Evolutionary conservation across 306 rosid species (phyloP), one percentile per base, ranked within the genome.

Genomic region (Pueraria montana): DNA sequence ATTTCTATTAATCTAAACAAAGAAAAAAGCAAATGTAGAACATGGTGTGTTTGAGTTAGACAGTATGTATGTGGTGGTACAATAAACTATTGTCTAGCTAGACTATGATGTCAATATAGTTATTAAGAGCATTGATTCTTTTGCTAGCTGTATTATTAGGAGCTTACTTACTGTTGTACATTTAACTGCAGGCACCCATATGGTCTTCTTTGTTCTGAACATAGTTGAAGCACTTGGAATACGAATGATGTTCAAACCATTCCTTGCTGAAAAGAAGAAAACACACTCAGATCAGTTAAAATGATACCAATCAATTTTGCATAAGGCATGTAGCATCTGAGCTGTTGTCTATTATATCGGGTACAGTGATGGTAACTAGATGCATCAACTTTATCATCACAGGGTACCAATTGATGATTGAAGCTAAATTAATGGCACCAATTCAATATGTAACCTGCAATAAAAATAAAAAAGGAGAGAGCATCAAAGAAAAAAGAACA

Each of bases 161-260:
- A 40, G 14, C 67, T 86, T 62, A 79, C 45, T 18, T 64, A 64
- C 0, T 32, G 17, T 18, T 73, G 21, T 55, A 12, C 46, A 65
- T 69, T 63, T 68, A 52, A 61, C 0, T 85, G 82, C 85, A 88
- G 91, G 91, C n/a, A 49, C 86, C 56, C 84, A 85, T 7, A 49
- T 85, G 77, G 80, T 88, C 5, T 88, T 88, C 77, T 80, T 83
- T 16, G 5, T 66, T 48, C 43, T 88, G 56, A 88, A 88, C 36
- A 1, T 80, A 24, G 49, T 83, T 59, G 87, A 88, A 83, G 82
- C 20, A 42, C 10, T 86, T 66, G 91, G 89, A 77, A n/a, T 85
- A 50, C 8, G 86, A 36, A 21, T 88, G 87, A 9, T 86, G 84
- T 88, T 86, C 86, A 88, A 83, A 45, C 89, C 91, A 77, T 88